Percentiles rank a stretch among this genome's conserved stretches.
These are phyloP conservation scores for Pythium angustatum DNA, from an alignment of 352 stramenopile species.

Conservation along the genomic window DNA sequence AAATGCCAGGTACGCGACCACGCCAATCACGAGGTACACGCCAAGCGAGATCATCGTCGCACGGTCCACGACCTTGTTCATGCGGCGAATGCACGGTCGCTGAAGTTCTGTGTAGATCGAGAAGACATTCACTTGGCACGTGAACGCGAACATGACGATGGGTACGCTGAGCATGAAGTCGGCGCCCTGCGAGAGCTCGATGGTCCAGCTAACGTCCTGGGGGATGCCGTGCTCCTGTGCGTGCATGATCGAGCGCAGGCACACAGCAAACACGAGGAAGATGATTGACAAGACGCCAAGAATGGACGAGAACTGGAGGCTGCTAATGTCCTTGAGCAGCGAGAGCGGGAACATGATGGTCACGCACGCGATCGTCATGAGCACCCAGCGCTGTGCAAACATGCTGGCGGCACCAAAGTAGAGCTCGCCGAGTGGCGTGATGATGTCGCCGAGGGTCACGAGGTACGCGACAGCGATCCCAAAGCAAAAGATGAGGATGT, in stretches of 20 bases:
- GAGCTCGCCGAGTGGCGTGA: constrained; percentile 73
- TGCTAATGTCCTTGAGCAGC: constrained; percentile 83
- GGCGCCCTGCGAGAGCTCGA: constrained; percentile 64
- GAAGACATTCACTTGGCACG: constrained; percentile 88
- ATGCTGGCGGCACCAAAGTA: constrained; percentile 64
- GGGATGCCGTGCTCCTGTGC: constrained; percentile 55
- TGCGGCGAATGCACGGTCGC: constrained; percentile 80
- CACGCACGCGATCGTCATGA: constrained; percentile 78
- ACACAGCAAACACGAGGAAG: constrained; percentile 81
- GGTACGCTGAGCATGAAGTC: constrained; percentile 87
- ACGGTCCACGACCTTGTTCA: constrained; percentile 88
- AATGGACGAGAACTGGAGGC: constrained; percentile 84
- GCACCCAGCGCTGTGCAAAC: constrained; percentile 68
- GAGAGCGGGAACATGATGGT: constrained; percentile 84
- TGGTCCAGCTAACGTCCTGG: constrained; percentile 68
- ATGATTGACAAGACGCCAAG: constrained; percentile 83
- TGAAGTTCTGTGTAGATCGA: constrained; percentile 90
- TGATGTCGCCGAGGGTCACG: constrained; percentile 80
- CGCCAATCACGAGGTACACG: constrained; percentile 78
- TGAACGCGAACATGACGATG: constrained; percentile 90
- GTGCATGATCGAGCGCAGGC: constrained; percentile 77
- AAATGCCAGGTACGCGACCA: constrained; percentile 82
- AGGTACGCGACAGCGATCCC: constrained; percentile 84
- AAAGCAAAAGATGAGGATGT: constrained; percentile 88
- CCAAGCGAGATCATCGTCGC: constrained; percentile 71